A percentile compares a stretch with the other conserved stretches of the same genome.
These are phyloP conservation scores for Nevesoporus exiguus DNA, from an alignment of 768 basidiomycete genomes.

Conservation along the genomic window DNA sequence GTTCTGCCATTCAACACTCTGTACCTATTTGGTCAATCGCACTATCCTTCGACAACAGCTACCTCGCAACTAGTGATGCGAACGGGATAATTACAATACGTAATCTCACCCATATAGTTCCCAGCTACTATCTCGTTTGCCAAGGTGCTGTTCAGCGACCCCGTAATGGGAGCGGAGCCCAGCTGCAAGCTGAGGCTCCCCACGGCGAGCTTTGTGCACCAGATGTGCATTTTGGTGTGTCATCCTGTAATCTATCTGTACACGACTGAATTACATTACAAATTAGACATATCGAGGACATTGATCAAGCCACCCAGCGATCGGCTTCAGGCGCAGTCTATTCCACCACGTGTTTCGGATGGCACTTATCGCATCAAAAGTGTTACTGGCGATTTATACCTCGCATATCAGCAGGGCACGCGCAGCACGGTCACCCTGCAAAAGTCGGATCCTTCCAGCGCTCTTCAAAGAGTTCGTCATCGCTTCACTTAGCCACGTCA, in stretches of 20 bases:
- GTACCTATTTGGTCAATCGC: not conserved
- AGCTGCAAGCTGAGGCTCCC: not conserved
- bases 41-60: slow-evolving; percentile 1
- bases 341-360: not conserved
- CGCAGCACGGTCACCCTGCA: not conserved
- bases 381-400: not conserved
- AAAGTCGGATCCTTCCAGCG: not conserved
- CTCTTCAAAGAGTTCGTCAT: not conserved
- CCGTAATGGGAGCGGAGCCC: not conserved
- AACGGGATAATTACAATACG: not conserved
- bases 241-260: not conserved
- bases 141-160: not conserved
- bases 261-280: not conserved
- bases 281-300: not conserved
- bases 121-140: not conserved
- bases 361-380: not conserved
- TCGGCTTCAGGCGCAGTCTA: not conserved
- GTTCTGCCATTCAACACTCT: not conserved
- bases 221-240: not conserved
- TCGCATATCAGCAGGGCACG: not conserved
- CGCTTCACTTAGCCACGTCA: not conserved
- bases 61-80: not conserved
- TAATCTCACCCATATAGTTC: not conserved
- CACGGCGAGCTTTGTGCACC: not conserved
- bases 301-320: not conserved